phyloP scores from a whole-genome alignment of 768 basidiomycete genomes.

The Chalciporus piperatus region DNA sequence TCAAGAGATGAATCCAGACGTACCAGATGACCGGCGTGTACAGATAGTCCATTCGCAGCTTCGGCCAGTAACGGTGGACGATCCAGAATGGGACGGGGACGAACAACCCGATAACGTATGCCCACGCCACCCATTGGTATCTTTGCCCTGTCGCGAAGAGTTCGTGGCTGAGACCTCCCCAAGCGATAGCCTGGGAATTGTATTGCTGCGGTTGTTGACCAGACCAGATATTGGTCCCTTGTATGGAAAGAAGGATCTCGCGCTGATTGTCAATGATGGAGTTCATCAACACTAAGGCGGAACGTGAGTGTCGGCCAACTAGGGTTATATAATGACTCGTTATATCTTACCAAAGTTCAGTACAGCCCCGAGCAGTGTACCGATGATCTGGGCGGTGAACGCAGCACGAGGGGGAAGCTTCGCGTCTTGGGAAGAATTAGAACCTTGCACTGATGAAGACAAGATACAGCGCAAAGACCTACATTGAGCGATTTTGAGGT shows the following conservation, averaged over 20 bases:
- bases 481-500: slow-evolving; percentile 46
- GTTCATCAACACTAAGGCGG: slow-evolving; percentile 42
- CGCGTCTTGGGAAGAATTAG: slow-evolving; percentile 32
- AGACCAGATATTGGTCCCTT: slow-evolving; percentile 39
- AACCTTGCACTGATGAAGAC: slow-evolving; percentile 37
- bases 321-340: slow-evolving; percentile 27
- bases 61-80: slow-evolving; percentile 35
- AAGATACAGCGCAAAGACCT: neutral
- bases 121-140: slow-evolving; percentile 44
- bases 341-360: slow-evolving; percentile 52
- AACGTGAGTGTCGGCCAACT: slow-evolving; percentile 41
- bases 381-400: slow-evolving; percentile 57
- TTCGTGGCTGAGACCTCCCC: slow-evolving; percentile 34
- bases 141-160: slow-evolving; percentile 32
- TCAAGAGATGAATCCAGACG: neutral
- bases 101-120: slow-evolving; percentile 31
- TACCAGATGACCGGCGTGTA: slow-evolving; percentile 36
- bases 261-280: slow-evolving; percentile 51
- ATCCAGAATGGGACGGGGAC: slow-evolving; percentile 44
- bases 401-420: slow-evolving; percentile 68
- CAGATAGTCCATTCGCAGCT: slow-evolving; percentile 24
- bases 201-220: slow-evolving; percentile 12
- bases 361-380: slow-evolving; percentile 26
- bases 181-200: slow-evolving; percentile 26
- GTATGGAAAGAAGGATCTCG: slow-evolving; percentile 48